Base-by-base conservation (phyloP, 1,139 yeast genomes). In the Debaryomyces subglobosus region DNA sequence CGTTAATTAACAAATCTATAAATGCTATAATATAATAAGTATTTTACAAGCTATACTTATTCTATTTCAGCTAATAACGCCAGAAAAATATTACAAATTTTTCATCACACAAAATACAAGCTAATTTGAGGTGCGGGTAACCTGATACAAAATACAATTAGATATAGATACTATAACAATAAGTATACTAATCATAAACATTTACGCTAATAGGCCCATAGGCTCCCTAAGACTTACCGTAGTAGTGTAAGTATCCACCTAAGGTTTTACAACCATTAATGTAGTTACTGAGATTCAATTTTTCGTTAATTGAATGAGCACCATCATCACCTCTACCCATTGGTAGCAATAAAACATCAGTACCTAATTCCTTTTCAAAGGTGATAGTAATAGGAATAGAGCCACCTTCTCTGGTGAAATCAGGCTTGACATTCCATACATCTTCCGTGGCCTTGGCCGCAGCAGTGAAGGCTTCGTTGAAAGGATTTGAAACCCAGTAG, bases 321-420 rank as follows among this genome's bases (percentile, higher is more conserved):
- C 99, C 99, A 63, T 95, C 99, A 66, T 94, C 98, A 61, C 98
- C 99, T 72, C 96, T 86, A 58, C 99, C 99, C 89, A 94, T 89
- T 56, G 99, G 99, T 61, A 94, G 81, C 63, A 94, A 77, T 56
- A 94, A 78, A 32, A 92, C 98, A 57, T 85, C 86, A 36, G 96
- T 88, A 60, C 88, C 85, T 63, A 94, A 81, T 64, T 85, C 84
- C 62, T 90, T 79, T 75, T 94, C 96, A 72, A 94, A 94, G 43
- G 96, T 85, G 59, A 94, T 74, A 36, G 99, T 92, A 65, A 94
- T 91, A 58, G 99, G 99, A 63, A 94, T 94, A 3, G 97, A 91
- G 29, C 99, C 99, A 64, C 99, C 98, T 74, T 94, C 99, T 76
- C 99, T 86, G 48, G 99, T 95, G 67, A 89, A 83, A 70, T 95